Conservation (phyloP, 2,329 filamentous ascomycete species). For the Fusarium sambucinum region DNA sequence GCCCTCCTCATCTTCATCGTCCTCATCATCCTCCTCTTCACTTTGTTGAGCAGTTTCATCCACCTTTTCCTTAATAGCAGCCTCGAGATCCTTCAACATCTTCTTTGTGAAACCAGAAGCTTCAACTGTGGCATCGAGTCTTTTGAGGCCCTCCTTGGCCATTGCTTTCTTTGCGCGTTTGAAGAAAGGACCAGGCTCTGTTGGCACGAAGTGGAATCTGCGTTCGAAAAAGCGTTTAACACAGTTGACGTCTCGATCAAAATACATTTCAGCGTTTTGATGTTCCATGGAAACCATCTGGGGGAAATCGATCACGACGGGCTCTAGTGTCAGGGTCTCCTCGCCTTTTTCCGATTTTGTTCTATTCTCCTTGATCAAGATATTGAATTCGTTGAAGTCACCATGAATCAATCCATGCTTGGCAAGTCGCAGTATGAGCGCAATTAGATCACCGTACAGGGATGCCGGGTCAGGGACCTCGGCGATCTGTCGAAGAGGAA, state of each 20-base stretch:
- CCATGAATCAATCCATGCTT: constrained; percentile 93
- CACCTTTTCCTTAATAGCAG: constrained; percentile 86
- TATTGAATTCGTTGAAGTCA: constrained; percentile 99
- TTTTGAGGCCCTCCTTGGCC: constrained; percentile 71
- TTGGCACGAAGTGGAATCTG: constrained; percentile 87
- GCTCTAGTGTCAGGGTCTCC: constrained; percentile 69
- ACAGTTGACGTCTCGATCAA: constrained; percentile 94
- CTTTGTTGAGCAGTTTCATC: constrained; percentile 57
- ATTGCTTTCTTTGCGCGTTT: constrained; percentile 82
- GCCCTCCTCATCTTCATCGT: constrained; percentile 50
- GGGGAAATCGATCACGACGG: constrained; percentile 95
- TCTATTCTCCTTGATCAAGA: constrained; percentile 84
- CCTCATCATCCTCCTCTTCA: constrained; percentile 49
- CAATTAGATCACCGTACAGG: constrained; percentile 93
- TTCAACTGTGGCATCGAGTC: constrained; percentile 88
- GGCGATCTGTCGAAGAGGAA: constrained; percentile 89
- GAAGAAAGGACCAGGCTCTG: constrained; percentile 86
- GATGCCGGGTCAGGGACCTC: constrained; percentile 83
- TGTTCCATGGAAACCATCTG: constrained; percentile 98
- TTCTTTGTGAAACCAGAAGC: constrained; percentile 97
- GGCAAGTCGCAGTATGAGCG: constrained; percentile 85
- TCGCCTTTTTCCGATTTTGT: constrained; percentile 55
- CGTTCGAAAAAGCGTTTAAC: constrained; percentile 94
- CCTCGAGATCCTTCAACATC: constrained; percentile 93
- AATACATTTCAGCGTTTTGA: constrained; percentile 94